Base-by-base conservation (phyloP, 2,329 filamentous ascomycete genomes). In the Sclerotinia spermophila region DNA sequence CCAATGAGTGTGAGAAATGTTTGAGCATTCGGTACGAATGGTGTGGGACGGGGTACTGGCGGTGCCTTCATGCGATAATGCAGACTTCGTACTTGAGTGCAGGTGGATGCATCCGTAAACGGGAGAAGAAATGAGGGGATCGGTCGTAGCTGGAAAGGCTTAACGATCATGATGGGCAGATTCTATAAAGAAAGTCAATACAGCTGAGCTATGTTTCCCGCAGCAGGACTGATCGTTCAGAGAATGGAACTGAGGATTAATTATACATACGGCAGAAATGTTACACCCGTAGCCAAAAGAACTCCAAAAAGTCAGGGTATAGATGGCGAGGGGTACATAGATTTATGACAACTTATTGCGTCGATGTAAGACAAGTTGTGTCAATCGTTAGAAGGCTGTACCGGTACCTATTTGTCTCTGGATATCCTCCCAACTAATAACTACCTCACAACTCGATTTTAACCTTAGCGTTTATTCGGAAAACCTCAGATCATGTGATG, bases 1-100 rank as follows among this genome's bases (percentile, higher is more conserved):
- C 96, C 96, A 81, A 98, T 97, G 72, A 97, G 85, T 48, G 87
- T 93, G 73, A 98, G 90, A 82, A 99, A 97, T 24, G 94, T 96
- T 76, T 86, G 80, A 55, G 93, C 89, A 80, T 97, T 90, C 44
- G 94, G 95, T 53, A 97, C 90, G 77, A 97, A 94, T 1, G 93
- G 92, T 51, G 91, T 97, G 0, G 94, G 91, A 35, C 85, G 79
- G 3, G 94, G 94, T 40, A 90, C 76, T 58, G 78, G 82, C 59
- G 73, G 79, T 77, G 75, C 80, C 76, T 72, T 81, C 80, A 77
- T 74, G 21, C 73, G 74, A 56, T 75, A 79, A 76, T 84, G 83
- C 40, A 84, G 77, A 38, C 74, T 78, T 75, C 84, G 81, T 67
- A 81, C 62, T 71, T 74, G 75, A 48, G 70, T 61, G 45, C 68